phyloP scores from a whole-genome alignment of 306 rosid species.

The Purshia tridentata region DNA sequence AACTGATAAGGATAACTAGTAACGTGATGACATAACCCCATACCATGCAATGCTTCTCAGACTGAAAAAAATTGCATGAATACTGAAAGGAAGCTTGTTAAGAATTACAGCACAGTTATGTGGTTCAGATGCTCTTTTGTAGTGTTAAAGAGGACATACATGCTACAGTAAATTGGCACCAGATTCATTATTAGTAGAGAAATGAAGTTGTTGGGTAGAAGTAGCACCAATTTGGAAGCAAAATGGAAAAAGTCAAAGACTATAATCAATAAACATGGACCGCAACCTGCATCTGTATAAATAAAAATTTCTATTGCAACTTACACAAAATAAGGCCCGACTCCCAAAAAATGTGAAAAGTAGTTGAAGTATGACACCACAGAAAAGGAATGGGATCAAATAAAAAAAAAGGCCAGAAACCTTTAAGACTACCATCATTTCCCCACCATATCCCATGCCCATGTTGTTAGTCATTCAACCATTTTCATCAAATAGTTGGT shows the following conservation, averaged over 20 bases:
- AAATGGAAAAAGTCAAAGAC: neutral
- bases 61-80: neutral
- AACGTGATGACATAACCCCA: neutral
- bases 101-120: neutral
- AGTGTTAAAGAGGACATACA: neutral
- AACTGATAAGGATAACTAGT: neutral
- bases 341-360: too few species aligned
- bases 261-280: neutral
- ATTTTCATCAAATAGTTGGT: neutral
- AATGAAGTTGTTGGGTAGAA: neutral
- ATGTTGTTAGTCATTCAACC: neutral
- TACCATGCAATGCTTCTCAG: neutral
- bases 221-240: neutral
- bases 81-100: neutral
- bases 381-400: neutral
- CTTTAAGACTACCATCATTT: too few species aligned
- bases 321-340: too few species aligned
- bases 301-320: too few species aligned
- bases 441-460: too few species aligned
- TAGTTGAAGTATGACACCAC: neutral
- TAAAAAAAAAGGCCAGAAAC: too few species aligned
- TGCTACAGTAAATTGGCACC: neutral
- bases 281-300: neutral
- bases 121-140: neutral
- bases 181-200: neutral